These are phyloP conservation scores for Apiospora hydei DNA, from an alignment of 2,329 filamentous ascomycete species.

Conservation along the genomic window DNA sequence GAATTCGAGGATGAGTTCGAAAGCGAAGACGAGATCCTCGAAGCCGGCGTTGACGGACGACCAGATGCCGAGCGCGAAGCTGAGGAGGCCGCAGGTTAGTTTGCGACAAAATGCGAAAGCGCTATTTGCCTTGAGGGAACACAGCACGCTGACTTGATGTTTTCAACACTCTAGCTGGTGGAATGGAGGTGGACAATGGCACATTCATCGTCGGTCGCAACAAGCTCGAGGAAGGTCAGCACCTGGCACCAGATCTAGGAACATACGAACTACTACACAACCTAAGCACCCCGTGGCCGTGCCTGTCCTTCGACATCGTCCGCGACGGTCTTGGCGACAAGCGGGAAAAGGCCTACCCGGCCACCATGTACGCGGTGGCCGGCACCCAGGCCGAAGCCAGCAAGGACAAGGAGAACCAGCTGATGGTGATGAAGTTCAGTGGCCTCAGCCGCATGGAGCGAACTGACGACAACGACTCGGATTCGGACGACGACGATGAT, in stretches of 20 bases:
- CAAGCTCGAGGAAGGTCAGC: slow-evolving; percentile 89
- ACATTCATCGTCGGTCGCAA: slow-evolving; percentile 96
- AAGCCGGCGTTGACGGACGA: slow-evolving; percentile 91
- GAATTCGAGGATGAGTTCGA: slow-evolving; percentile 94
- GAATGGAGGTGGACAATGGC: slow-evolving; percentile 87
- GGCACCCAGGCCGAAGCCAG: slow-evolving; percentile 88
- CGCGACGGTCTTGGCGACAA: slow-evolving; percentile 86
- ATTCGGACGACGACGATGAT: slow-evolving; percentile 75
- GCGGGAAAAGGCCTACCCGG: slow-evolving; percentile 85
- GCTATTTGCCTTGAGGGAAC: slow-evolving; percentile 12
- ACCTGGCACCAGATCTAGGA: slow-evolving; percentile 87
- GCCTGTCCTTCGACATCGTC: slow-evolving; percentile 93
- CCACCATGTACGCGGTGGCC: slow-evolving; percentile 92
- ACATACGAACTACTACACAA: slow-evolving; percentile 98
- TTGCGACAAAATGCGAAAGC: slow-evolving; percentile 27
- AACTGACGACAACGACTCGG: slow-evolving; percentile 71
- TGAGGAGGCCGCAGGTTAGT: slow-evolving; percentile 64
- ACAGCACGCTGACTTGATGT: slow-evolving; percentile 31
- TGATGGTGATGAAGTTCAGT: slow-evolving; percentile 97
- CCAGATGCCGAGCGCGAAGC: slow-evolving; percentile 93
- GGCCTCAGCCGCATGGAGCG: slow-evolving; percentile 87
- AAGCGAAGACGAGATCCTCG: slow-evolving; percentile 87
- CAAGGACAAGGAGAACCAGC: slow-evolving; percentile 83
- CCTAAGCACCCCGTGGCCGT: slow-evolving; percentile 94
- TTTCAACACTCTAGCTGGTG: slow-evolving; percentile 54